Evolutionary conservation across 1,139 yeast species (phyloP), one percentile per base, ranked within the genome.

Genomic region (Nakaseomyces glabratus): DNA sequence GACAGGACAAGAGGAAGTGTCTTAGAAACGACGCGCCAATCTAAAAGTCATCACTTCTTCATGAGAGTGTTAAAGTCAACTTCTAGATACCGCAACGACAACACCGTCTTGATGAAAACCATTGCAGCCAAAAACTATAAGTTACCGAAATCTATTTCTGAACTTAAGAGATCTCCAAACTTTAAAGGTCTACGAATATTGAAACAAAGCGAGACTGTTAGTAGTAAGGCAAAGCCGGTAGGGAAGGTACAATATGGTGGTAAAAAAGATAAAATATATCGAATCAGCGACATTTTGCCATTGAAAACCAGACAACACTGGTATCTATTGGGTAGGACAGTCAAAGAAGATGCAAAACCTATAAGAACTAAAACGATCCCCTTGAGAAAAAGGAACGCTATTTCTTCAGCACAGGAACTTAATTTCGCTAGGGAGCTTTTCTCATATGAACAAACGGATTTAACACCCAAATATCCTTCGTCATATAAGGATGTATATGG

Each of bases 231-330:
- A 1, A 26, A 24, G 14, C 38, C 39, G 6, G 20, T 39, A 6
- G 16, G 17, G 10, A 19, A 23, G 1, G 26, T 33, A 2, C 16
- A 19, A 10, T 8, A 18, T 5, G 14, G 24, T 4, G 26, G 23
- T 2, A 28, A 9, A 9, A 19, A 24, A 6, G 42, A 40, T 17
- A 31, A 36, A 2, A 24, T 52, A 3, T 48, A 36, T 25, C 44
- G 51, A 43, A 45, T 38, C 28, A 34, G 31, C 9, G 47, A 44
- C 21, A 36, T 52, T 2, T n/a, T 44, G 10, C 17, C 37, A 10
- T 29, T 51, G 21, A 48, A 46, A 32, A 45, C 51, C 31, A 32
- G 24, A 21, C 47, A 46, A 24, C 54, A 47, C 35, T 52, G 57
- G 57, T 34, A 38, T 4, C 39, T 47, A 13, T 19, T 48, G n/a